Conservation (phyloP, 192 early-diverging fungal species). For the Fimicolochytrium jonesii region DNA sequence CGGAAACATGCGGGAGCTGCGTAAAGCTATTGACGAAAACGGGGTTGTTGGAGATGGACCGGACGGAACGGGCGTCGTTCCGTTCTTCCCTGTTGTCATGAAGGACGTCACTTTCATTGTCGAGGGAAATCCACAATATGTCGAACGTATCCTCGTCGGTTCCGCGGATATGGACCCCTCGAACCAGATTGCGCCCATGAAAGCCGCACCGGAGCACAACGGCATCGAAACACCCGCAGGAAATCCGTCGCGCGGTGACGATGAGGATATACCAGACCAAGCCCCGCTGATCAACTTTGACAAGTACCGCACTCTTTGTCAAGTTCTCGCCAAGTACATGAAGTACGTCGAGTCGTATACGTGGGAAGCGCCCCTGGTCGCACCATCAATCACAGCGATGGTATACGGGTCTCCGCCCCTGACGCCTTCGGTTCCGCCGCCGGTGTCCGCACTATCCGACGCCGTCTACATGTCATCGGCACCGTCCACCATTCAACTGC, state of each 20-base stretch:
- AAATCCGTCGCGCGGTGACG: background rate
- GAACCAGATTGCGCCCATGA: no score
- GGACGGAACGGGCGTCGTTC: constrained; percentile 19
- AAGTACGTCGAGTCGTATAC: background rate
- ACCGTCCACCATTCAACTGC: background rate
- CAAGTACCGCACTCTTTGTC: constrained; percentile 20
- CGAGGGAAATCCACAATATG: constrained; percentile 57
- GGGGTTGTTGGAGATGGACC: constrained; percentile 23
- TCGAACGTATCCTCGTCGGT: background rate
- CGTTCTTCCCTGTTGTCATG: constrained; percentile 64
- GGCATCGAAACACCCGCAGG: no score
- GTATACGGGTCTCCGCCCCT: background rate
- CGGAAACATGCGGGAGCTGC: constrained; percentile 63
- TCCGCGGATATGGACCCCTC: no score
- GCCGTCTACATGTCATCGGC: background rate
- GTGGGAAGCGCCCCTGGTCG: background rate
- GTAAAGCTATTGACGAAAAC: constrained; percentile 44
- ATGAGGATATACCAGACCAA: no score
- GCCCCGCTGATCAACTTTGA: constrained; percentile 28
- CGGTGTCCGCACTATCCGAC: background rate
- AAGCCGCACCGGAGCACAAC: no score
- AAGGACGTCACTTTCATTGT: constrained; percentile 72
- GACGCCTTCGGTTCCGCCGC: background rate
- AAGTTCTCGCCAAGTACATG: constrained; percentile 12
- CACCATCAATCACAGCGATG: background rate